phyloP scores from a whole-genome alignment of 75 land plant species.

The Cupressus sempervirens region DNA sequence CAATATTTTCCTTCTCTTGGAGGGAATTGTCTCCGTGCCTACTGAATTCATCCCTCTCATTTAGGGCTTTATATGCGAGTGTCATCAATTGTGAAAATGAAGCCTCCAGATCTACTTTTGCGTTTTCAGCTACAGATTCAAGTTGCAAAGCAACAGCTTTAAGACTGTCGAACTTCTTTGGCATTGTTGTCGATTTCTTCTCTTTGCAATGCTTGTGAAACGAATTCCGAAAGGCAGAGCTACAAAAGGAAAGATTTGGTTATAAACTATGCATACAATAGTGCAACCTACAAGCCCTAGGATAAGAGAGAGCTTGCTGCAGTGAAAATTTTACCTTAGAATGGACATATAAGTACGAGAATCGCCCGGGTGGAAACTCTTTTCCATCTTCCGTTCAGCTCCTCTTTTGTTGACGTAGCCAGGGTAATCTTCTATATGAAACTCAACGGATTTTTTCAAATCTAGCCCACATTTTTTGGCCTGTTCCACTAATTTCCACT shows the following conservation, averaged over 20 bases:
- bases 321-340: neutral
- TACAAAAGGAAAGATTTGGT: neutral
- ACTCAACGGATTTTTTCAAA: slow-evolving; percentile 20
- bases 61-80: slow-evolving; percentile 52
- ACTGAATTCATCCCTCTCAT: slow-evolving; percentile 51
- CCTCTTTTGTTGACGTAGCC: slow-evolving; percentile 49
- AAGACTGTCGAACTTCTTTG: slow-evolving; percentile 7
- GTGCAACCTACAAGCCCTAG: neutral
- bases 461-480: slow-evolving; percentile 24
- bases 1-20: slow-evolving; percentile 4
- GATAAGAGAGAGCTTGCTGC: neutral
- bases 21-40: slow-evolving; percentile 39
- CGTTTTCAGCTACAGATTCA: slow-evolving; percentile 53
- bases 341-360: neutral
- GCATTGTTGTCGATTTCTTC: slow-evolving; percentile 15
- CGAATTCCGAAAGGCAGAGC: neutral
- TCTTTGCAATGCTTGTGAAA: neutral
- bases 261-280: neutral
- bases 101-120: slow-evolving; percentile 34
- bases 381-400: slow-evolving; percentile 5
- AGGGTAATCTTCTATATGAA: slow-evolving; percentile 39
- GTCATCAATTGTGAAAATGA: slow-evolving; percentile 50
- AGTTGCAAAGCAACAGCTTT: slow-evolving; percentile 49
- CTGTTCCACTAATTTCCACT: slow-evolving; percentile 42
- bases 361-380: neutral